A percentile compares a stretch with the other conserved stretches of the same genome.
phyloP scores from a whole-genome alignment of 2,329 filamentous ascomycete species.

The Chaetomiaceae sp. region DNA sequence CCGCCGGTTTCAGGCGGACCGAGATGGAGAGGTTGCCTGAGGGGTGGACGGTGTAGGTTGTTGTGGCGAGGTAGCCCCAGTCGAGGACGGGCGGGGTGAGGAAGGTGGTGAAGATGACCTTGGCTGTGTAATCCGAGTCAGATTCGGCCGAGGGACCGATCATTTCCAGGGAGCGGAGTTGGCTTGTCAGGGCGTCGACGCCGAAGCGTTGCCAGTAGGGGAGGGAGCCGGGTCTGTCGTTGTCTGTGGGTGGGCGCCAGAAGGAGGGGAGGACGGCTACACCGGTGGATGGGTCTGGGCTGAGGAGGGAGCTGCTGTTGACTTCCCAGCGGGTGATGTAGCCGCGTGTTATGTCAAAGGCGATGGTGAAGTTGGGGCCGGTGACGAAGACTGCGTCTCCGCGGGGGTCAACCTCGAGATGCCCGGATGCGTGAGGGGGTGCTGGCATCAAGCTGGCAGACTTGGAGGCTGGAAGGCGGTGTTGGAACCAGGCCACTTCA shows the following conservation, averaged over 20 bases:
- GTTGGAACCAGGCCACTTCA: constrained; percentile 53
- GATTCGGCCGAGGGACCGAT: constrained; percentile 8
- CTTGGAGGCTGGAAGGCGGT: constrained; percentile 35
- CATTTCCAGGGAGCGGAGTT: constrained; percentile 40
- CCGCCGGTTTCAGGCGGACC: constrained; percentile 41
- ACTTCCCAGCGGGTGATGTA: constrained; percentile 40
- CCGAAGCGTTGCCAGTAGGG: constrained; percentile 55
- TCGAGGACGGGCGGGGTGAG: constrained; percentile 56
- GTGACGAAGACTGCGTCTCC: constrained; percentile 27
- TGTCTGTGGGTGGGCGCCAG: constrained; percentile 63
- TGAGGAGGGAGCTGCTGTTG: constrained; percentile 34
- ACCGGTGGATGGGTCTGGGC: constrained; percentile 32
- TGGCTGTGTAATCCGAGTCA: constrained; percentile 27
- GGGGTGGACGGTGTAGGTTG: constrained; percentile 48
- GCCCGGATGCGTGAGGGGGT: constrained; percentile 18
- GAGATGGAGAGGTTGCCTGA: constrained; percentile 44
- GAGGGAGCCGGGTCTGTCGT: constrained; percentile 52
- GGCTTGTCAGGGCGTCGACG: constrained; percentile 42
- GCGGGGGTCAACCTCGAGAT: constrained; percentile 13
- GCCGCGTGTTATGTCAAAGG: constrained; percentile 44
- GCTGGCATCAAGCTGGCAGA: constrained; percentile 7
- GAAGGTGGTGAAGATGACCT: constrained; percentile 42
- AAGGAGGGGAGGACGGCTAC: constrained; percentile 45
- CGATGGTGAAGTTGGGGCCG: constrained; percentile 35
- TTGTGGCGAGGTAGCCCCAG: constrained; percentile 51